Percentiles rank a stretch among this genome's conserved stretches.
phyloP scores from a whole-genome alignment of 257 asterid genomes.

The Lavandula angustifolia region DNA sequence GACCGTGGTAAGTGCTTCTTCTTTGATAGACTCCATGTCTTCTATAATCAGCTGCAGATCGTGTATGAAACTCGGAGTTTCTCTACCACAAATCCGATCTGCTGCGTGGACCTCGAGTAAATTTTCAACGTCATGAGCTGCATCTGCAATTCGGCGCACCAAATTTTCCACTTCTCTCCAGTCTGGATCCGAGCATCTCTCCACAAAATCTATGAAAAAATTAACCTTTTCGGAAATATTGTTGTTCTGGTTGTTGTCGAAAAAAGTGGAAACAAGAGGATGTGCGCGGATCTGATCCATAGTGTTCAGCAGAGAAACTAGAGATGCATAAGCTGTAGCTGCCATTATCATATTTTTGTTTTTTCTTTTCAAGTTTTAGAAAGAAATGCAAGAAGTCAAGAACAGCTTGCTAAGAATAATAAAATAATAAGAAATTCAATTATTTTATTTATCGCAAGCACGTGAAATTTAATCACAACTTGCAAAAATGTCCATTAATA shows the following conservation, averaged over 20 bases:
- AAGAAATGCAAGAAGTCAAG: no score
- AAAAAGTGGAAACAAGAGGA: background rate
- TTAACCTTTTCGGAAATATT: background rate
- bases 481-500: no score
- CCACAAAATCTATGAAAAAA: no score
- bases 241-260: background rate
- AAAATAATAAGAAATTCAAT: no score
- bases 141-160: background rate
- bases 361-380: no score
- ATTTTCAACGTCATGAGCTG: background rate
- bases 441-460: no score
- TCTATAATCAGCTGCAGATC: background rate
- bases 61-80: background rate
- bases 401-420: no score
- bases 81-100: background rate
- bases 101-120: background rate
- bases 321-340: background rate
- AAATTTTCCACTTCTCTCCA: background rate
- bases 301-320: background rate
- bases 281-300: background rate
- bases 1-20: no score
- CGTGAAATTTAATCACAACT: no score
- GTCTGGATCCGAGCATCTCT: background rate
- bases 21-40: background rate
- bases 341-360: background rate